A percentile compares a stretch with the other conserved stretches of the same genome.
Conservation (phyloP, 495 filamentous ascomycete species). For the Talaromyces adpressus region DNA sequence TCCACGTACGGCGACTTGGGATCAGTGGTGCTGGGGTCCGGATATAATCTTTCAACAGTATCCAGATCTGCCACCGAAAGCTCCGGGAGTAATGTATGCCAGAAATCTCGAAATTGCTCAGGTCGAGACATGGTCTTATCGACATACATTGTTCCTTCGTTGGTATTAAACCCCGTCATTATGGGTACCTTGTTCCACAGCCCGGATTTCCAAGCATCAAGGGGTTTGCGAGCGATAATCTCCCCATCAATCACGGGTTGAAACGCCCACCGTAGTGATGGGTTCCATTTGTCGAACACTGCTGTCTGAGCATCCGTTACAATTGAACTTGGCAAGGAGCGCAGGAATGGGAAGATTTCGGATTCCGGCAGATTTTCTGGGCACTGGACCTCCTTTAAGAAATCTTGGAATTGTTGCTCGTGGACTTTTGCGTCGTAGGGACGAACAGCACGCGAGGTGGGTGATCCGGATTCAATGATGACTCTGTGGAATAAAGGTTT, state of each 20-base stretch:
- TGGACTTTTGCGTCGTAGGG: constrained; percentile 49
- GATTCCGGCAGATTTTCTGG: constrained; percentile 25
- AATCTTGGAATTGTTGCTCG: constrained; percentile 52
- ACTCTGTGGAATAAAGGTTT: constrained; percentile 50
- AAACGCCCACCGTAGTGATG: constrained; percentile 57
- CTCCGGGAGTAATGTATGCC: constrained; percentile 46
- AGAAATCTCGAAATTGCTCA: constrained; percentile 47
- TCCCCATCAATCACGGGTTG: constrained; percentile 59
- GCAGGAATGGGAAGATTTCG: constrained; percentile 44
- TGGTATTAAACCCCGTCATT: constrained; percentile 58
- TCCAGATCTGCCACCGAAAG: constrained; percentile 38
- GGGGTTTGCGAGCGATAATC: constrained; percentile 48
- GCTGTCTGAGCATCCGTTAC: constrained; percentile 41
- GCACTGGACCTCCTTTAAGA: constrained; percentile 40
- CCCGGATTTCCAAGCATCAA: constrained; percentile 46
- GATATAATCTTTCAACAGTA: constrained; percentile 47
- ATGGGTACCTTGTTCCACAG: constrained; percentile 52
- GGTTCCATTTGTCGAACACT: constrained; percentile 47
- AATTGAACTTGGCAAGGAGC: constrained; percentile 34
- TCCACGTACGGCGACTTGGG: constrained; percentile 30
- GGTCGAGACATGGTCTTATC: constrained; percentile 34
- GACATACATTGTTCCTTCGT: constrained; percentile 58
- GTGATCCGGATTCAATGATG: constrained; percentile 57
- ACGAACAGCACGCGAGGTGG: constrained; percentile 54
- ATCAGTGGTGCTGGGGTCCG: constrained; percentile 38